phyloP scores from a whole-genome alignment of 768 basidiomycete species.

The Psilocybe tampanensis region DNA sequence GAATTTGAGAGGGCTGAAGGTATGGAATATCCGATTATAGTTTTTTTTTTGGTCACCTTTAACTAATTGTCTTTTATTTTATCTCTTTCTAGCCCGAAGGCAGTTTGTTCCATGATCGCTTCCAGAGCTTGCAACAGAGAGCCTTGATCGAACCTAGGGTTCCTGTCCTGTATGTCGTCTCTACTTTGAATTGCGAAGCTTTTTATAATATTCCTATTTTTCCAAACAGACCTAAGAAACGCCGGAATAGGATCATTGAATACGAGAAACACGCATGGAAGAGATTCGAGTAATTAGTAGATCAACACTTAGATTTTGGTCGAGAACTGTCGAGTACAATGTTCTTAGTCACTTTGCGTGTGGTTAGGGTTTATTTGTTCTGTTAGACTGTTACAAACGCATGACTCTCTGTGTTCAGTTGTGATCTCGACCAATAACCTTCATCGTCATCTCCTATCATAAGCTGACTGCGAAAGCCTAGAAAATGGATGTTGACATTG shows the following conservation, averaged over 20 bases:
- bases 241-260: conserved; percentile 9
- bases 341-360: too few relatives aligned
- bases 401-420: not conserved
- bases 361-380: not conserved
- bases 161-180: conserved; percentile 62
- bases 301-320: not conserved
- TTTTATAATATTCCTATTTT: not conserved
- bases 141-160: conserved; percentile 85
- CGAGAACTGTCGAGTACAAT: too few relatives aligned
- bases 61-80: conserved; percentile 1
- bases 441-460: not conserved
- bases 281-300: conserved; percentile 10
- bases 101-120: conserved; percentile 70
- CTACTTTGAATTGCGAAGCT: not conserved
- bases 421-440: not conserved
- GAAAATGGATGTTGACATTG: conserved; percentile 46
- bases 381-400: not conserved
- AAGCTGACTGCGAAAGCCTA: not conserved
- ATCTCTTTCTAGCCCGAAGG: conserved; percentile 80
- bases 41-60: not conserved
- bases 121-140: conserved; percentile 84
- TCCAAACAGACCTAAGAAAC: conserved; percentile 9
- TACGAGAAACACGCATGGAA: conserved; percentile 17
- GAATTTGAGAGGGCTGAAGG: conserved; percentile 82
- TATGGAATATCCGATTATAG: conserved; percentile 32